Evolutionary conservation across 2,329 filamentous ascomycete species (phyloP).

Genomic region (Tolypocladium cylindrosporum): DNA sequence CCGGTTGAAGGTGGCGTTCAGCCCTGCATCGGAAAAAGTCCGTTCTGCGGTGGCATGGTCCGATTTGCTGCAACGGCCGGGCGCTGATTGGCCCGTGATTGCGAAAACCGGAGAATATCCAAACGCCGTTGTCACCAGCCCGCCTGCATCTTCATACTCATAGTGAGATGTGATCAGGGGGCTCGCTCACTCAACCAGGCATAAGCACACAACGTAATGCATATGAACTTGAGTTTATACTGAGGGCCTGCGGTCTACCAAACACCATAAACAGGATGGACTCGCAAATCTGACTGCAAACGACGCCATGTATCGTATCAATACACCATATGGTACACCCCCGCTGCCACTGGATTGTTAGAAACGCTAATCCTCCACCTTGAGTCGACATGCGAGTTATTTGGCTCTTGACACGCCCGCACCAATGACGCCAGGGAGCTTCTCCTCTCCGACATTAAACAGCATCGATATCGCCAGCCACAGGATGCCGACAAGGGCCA

Average conservation of each 20-base stretch:
- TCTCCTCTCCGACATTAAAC: constrained; percentile 74
- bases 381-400: constrained; percentile 15
- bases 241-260: neutral
- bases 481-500: constrained; percentile 59
- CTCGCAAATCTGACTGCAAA: neutral
- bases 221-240: neutral
- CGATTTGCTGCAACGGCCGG: neutral
- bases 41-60: neutral
- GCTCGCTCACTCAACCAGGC: neutral
- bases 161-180: too few relatives aligned
- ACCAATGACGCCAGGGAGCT: constrained; percentile 89
- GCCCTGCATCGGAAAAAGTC: constrained; percentile 4
- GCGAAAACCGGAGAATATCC: constrained; percentile 1
- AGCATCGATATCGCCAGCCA: constrained; percentile 67
- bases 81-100: constrained; percentile 4
- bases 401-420: constrained; percentile 77
- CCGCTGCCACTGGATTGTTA: neutral
- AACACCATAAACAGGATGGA: neutral
- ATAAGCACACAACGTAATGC: neutral
- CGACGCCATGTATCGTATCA: constrained; percentile 1
- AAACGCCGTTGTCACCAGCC: neutral
- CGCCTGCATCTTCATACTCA: too few relatives aligned
- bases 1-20: neutral
- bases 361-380: neutral
- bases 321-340: constrained; percentile 1